Evolutionary conservation across 305 asterid species (phyloP).

Genomic region (Solanum hybrid): DNA sequence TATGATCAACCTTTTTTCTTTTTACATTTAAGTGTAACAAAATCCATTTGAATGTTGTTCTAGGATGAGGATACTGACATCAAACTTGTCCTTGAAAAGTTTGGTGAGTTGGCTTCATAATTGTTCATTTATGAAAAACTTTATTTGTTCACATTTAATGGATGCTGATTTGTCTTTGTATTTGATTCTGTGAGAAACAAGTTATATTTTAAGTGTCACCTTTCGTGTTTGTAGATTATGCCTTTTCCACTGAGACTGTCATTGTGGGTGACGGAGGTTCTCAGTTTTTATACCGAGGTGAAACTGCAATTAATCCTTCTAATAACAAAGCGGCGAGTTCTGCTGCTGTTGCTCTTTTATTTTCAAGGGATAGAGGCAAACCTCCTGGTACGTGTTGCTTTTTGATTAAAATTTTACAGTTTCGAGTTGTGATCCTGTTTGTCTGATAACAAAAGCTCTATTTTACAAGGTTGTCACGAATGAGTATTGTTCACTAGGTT

Average conservation of each 20-base stretch:
- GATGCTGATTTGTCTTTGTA: neutral
- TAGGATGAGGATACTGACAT: slow-evolving; percentile 54
- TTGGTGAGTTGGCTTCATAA: slow-evolving; percentile 52
- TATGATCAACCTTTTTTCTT: neutral
- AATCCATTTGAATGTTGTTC: slow-evolving; percentile 30
- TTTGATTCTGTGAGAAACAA: neutral
- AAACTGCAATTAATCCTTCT: slow-evolving; percentile 10
- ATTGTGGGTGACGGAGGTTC: slow-evolving; percentile 68
- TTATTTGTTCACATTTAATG: neutral
- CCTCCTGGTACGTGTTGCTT: slow-evolving; percentile 40
- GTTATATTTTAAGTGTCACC: neutral
- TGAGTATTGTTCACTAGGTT: neutral
- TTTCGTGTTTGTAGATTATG: slow-evolving; percentile 42
- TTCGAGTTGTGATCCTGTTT: neutral
- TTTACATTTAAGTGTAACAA: slow-evolving; percentile 21
- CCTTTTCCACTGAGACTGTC: slow-evolving; percentile 55
- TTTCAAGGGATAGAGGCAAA: slow-evolving; percentile 47
- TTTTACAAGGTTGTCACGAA: neutral
- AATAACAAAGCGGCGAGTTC: slow-evolving; percentile 4
- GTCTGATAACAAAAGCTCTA: neutral
- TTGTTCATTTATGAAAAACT: neutral
- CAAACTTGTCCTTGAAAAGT: slow-evolving; percentile 55
- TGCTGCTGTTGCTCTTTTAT: slow-evolving; percentile 56
- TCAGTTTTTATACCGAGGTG: slow-evolving; percentile 36
- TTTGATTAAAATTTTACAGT: neutral